Base-by-base conservation (phyloP, 169 alveolate genomes). In the Cryptosporidium canis region DNA sequence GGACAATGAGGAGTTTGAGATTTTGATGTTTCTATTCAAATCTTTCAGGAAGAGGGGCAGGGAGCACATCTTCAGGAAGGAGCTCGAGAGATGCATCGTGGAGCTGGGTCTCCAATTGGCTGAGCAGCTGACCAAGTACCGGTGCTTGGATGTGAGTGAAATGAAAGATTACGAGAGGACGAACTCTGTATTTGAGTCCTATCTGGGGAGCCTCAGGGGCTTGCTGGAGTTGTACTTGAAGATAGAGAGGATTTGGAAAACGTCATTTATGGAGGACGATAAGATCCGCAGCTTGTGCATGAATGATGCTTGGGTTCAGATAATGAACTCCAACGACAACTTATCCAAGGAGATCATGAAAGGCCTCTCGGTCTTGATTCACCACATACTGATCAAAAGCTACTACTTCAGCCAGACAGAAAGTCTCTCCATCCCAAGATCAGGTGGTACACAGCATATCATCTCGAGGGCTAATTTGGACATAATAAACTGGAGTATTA, bases 301-400 rank as follows among this genome's bases (percentile, higher is more conserved):
- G 24, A 77, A 77, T 55, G 87, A 77, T 6, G 65, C 87, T 27
- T 77, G 87, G 87, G 66, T 43, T n/a, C 43, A 37, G 43, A 77
- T 77, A 41, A 11, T 63, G 53, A 77, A 77, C 27, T 77, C 14
- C 27, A 41, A 58, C n/a, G 87, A 77, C 29, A 24, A 31, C 18
- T 35, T 44, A n/a, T 39, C 87, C 0, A 33, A 77, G 44, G 70
- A 77, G 39, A 31, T 77, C 35, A 41, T 61, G 77, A n/a, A 29
- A 27, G 72, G 72, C 9, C 39, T 77, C 61, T 55, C 87, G n/a
- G 8, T 77, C 9, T 77, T 77, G n/a, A 35, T 77, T 5, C 63
- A 77, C 65, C 51, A 77, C 33, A 24, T 61, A 61, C 44, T 77
- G 11, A 21, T 63, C 12, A 29, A 3, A 14, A 35, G 61, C 47